A percentile compares a stretch with the other conserved stretches of the same genome.
Conservation (phyloP, 257 asterid species). For the Craterostigma plantagineum region DNA sequence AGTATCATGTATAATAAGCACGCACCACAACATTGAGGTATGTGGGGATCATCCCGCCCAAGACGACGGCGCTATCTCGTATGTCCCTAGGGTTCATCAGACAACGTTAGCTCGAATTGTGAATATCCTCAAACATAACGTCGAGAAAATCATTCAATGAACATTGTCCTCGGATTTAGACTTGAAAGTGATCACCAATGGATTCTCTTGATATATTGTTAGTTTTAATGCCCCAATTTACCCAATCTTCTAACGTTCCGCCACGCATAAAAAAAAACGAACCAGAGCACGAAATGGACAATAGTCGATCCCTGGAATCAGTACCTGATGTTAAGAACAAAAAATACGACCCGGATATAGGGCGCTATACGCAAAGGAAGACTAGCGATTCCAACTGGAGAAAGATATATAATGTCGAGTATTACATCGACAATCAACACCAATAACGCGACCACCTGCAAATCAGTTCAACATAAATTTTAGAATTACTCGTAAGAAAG, state of each 20-base stretch:
- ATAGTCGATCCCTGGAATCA: conserved; percentile 62
- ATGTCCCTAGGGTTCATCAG: conserved; percentile 40
- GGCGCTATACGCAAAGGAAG: conserved; percentile 90
- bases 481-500: not conserved
- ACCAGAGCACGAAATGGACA: conserved; percentile 66
- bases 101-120: conserved; percentile 9
- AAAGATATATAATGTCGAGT: conserved; percentile 38
- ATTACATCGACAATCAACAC: conserved; percentile 47
- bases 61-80: conserved; percentile 50
- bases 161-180: not conserved
- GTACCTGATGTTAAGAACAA: conserved; percentile 67
- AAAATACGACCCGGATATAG: conserved; percentile 60
- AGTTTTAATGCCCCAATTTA: no score
- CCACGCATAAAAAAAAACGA: conserved; percentile 23
- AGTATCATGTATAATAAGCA: not conserved
- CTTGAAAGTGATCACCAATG: not conserved
- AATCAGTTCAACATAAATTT: conserved; percentile 7
- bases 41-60: conserved; percentile 78
- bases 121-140: not conserved
- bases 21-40: conserved; percentile 91
- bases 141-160: conserved; percentile 5
- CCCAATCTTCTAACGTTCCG: no score
- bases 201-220: not conserved
- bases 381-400: conserved; percentile 42
- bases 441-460: conserved; percentile 50